Percentiles rank a stretch among this genome's conserved stretches.
These are phyloP conservation scores for Posidonia australis DNA, from an alignment of 106 monocot genomes.

Conservation along the genomic window DNA sequence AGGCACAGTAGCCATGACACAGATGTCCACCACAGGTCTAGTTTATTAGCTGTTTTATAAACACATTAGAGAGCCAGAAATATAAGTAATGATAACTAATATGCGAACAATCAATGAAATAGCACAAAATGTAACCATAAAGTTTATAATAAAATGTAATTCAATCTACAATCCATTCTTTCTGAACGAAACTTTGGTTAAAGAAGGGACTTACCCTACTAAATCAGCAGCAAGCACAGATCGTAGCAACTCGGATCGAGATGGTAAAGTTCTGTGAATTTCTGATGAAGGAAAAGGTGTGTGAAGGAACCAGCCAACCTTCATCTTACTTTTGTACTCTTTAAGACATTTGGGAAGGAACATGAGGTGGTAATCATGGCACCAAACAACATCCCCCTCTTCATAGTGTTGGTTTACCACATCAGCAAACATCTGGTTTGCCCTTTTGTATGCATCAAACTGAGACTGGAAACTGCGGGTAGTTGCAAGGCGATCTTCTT, in stretches of 20 bases:
- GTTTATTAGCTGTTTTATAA: too few species aligned
- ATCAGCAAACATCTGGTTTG: slow-evolving; percentile 97
- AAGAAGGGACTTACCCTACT: slow-evolving; percentile 53
- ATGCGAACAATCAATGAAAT: background rate
- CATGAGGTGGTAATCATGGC: slow-evolving; percentile 98
- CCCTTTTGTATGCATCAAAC: slow-evolving; percentile 87
- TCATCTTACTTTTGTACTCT: slow-evolving; percentile 80
- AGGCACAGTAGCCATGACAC: too few species aligned
- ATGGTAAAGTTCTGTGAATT: slow-evolving; percentile 77
- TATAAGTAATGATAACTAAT: background rate
- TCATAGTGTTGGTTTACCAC: slow-evolving; percentile 87
- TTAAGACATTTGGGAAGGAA: slow-evolving; percentile 93
- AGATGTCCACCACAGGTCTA: too few species aligned
- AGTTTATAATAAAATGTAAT: background rate
- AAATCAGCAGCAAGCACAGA: slow-evolving; percentile 84
- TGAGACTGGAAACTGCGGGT: slow-evolving; percentile 98
- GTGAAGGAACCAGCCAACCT: slow-evolving; percentile 93
- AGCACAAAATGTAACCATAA: background rate
- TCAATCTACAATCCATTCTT: background rate
- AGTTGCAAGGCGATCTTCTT: slow-evolving; percentile 88
- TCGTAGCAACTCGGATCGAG: slow-evolving; percentile 69
- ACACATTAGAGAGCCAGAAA: background rate
- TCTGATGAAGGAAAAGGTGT: slow-evolving; percentile 95
- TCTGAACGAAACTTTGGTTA: background rate
- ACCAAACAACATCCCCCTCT: slow-evolving; percentile 99